Base-by-base conservation (phyloP, 345 rosid genomes). In the Sonneratia alba region DNA sequence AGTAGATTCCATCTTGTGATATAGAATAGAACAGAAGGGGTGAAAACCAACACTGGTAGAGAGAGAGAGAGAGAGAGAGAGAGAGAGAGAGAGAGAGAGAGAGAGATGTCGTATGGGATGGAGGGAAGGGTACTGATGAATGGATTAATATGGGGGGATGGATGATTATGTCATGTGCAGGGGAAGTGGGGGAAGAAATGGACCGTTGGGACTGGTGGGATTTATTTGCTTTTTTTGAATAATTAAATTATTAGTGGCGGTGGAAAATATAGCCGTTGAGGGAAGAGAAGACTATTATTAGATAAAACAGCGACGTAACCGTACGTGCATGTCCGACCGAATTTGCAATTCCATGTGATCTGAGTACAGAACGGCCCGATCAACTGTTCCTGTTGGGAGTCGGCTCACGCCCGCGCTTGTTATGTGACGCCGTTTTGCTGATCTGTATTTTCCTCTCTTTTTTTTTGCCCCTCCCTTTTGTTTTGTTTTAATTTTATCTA, bases 121-220 rank as follows among this genome's bases (percentile, higher is more conserved):
- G 65, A 13, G 73, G 4, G 47, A 51, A 38, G 53, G 64, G 32
- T 32, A 5, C 59, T 10, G n/a, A 71, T 55, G 73, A n/a, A 21
- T 21, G 49, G 24, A 1, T 21, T 27, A 27, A 27, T 21, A 15
- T 8, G 21, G 45, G 36, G 59, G 10, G 45, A 42, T 42, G 45
- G 32, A 42, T 42, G 45, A 68, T 70, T 16, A 45, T 38, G 15
- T 53, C 1, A 36, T 38, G 24, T 69, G 62, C 66, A 61, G 63
- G 32, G 32, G 32, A 27, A 27, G 32, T 47, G 65, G 74, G 55
- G 75, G 69, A 79, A 82, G 69, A 79, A 82, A 84, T 75, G 86
- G 84, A 88, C 92, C 97, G 96, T 93, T 89, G 82, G 81, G 73
- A 37, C 11, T 10, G 68, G 56, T 61, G 36, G 7, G 72, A 78